Base-by-base conservation (phyloP, 495 filamentous ascomycete genomes). In the Oleoguttula mirabilis region DNA sequence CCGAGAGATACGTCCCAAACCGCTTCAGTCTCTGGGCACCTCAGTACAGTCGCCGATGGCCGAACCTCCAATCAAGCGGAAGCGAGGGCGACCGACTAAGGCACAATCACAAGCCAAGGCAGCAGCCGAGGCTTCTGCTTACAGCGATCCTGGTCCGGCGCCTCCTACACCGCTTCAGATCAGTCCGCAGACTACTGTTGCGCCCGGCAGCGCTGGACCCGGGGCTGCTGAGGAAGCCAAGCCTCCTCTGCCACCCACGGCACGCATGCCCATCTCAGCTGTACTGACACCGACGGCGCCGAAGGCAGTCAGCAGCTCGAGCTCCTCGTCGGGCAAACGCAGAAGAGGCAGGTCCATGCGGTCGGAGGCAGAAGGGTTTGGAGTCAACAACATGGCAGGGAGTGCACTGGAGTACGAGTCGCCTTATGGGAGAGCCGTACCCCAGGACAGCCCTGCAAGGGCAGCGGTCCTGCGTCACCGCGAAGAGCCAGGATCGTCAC, bases 31-130 rank as follows among this genome's bases (percentile, higher is more conserved):
- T 14, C 48, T 40, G 28, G 61, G 14, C 25, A 57, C 45, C 50
- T 20, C 50, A 16, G 22, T 21, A 11, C 48, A 42, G 7, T 22
- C 46, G 10, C 43, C 56, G 14, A 36, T 47, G 6, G 44, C 49
- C 19, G 59, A 62, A 31, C 57, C 55, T 12, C 34, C 50, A 17
- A 51, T 55, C 25, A 69, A 70, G 41, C 79, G 79, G 65, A 73
- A 71, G 44, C 66, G 77, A 30, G 61, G 60, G 10, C 55, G 60
- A 28, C 60, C 60, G 14, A 60, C 59, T 5, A 64, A 62, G 39
- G 59, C 51, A 33, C 56, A 64, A 39, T 51, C 56, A 17, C 48
- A 59, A 38, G 49, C 46, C 43, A 54, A 48, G 46, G 52, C 50
- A 24, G 42, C 36, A 7, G 41, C 39, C 3, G 50, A 47, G 4